Base-by-base conservation (phyloP, 2,329 filamentous ascomycete species). In the Neofusicoccum kwambonambiense region DNA sequence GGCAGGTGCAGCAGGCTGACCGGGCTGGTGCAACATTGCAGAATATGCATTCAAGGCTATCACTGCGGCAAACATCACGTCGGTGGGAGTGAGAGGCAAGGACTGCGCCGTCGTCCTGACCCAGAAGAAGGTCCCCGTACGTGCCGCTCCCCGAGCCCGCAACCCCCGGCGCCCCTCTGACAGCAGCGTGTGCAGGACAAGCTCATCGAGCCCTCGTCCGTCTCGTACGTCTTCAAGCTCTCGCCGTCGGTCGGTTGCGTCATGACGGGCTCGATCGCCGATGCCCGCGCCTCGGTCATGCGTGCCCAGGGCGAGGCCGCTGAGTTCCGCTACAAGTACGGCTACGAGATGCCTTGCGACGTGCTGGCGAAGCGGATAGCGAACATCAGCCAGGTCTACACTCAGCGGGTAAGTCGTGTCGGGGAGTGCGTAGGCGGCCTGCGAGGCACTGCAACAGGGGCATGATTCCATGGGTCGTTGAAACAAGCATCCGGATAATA, bases 1-100 rank as follows among this genome's bases (percentile, higher is more conserved):
- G 4, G 15, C 31, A 49, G 6, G 12, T 27, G 31, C n/a, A 27
- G 44, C 8, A 11, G 41, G 52, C 62, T 64, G 51, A 64, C 44
- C 6, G 31, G 13, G 4, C 2, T n/a, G 15, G 31, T 19, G 31
- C 6, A 34, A 41, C 44, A 37, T 52, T 19, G n/a, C 54, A 65
- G 95, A 99, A 86, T 99, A 99, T 94, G 95, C 95, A 73, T 99
- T 99, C 89, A 99, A 99, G 85, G 95, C 95, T 66, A 99, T 99
- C 82, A 99, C 95, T 72, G 94, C 95, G 67, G 95, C 95, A 72
- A 98, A 98, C 81, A 98, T 99, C 83, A 99, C 96, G 85, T 95
- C 95, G 67, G 87, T 99, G 79, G 95, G 95, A 73, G 88, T 99
- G 71, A 87, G 93, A 77, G 95, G 95, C 80, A 99, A 99, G 86